These are phyloP conservation scores for Epichloe elymi DNA, from an alignment of 2,329 filamentous ascomycete genomes.

Conservation along the genomic window DNA sequence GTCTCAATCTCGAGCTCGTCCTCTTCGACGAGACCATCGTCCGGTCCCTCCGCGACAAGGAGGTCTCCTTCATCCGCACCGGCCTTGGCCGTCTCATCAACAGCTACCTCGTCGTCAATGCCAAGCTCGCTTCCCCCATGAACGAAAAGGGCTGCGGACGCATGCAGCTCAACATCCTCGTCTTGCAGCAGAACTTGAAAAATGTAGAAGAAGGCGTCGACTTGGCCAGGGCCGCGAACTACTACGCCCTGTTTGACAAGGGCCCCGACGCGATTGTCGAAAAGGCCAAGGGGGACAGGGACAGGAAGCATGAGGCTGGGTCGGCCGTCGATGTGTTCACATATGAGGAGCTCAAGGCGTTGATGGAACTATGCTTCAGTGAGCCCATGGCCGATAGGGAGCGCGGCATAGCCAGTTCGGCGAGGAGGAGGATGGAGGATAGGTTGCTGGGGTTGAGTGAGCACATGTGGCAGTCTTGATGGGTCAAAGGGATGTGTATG, in stretches of 20 bases:
- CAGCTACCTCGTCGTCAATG: slow-evolving; percentile 60
- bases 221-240: slow-evolving; percentile 49
- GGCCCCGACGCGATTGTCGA: slow-evolving; percentile 53
- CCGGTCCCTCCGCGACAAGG: slow-evolving; percentile 55
- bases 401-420: slow-evolving; percentile 52
- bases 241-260: slow-evolving; percentile 54
- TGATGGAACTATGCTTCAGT: slow-evolving; percentile 56
- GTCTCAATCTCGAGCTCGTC: slow-evolving; percentile 73
- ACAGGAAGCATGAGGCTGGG: slow-evolving; percentile 20
- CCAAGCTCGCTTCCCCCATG: slow-evolving; percentile 62
- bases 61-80: slow-evolving; percentile 62
- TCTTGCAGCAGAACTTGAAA: slow-evolving; percentile 92
- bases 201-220: slow-evolving; percentile 67
- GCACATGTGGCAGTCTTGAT: slow-evolving; percentile 50
- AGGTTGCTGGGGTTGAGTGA: slow-evolving; percentile 58
- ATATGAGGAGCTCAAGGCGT: slow-evolving; percentile 52
- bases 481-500: neutral
- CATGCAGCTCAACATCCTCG: slow-evolving; percentile 87
- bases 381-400: slow-evolving; percentile 53
- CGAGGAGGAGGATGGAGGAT: slow-evolving; percentile 57
- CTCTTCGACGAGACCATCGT: slow-evolving; percentile 73
- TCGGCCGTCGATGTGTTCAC: slow-evolving; percentile 34
- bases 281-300: slow-evolving; percentile 39
- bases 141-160: slow-evolving; percentile 72
- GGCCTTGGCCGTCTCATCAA: slow-evolving; percentile 72